phyloP scores from a whole-genome alignment of 805 yeast species.

The Metschnikowia anglica region DNA sequence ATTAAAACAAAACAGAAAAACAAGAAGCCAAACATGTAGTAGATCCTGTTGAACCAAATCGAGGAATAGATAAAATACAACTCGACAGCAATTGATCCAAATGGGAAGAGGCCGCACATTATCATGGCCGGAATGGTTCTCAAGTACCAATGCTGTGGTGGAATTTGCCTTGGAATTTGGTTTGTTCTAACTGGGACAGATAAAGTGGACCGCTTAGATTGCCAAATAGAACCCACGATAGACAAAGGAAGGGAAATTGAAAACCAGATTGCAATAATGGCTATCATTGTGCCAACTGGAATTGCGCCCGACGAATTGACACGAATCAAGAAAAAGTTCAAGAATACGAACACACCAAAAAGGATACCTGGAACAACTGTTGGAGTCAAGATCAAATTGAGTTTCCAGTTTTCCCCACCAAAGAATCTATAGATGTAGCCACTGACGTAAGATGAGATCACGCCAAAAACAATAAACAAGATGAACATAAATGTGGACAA shows the following conservation, averaged over 20 bases:
- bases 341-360: constrained; percentile 59
- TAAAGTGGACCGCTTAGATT: constrained; percentile 58
- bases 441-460: constrained; percentile 83
- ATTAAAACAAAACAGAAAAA: constrained; percentile 84
- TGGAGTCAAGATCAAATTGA: constrained; percentile 81
- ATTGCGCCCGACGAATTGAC: constrained; percentile 91
- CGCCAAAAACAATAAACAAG: constrained; percentile 76
- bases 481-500: constrained; percentile 87
- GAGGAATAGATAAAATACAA: constrained; percentile 89
- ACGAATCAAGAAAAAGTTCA: constrained; percentile 79
- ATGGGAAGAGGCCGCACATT: constrained; percentile 88
- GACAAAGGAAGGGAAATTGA: constrained; percentile 82
- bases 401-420: constrained; percentile 90
- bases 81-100: constrained; percentile 92
- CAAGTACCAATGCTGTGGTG: constrained; percentile 83
- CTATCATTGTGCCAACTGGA: constrained; percentile 85
- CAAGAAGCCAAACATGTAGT: constrained; percentile 96
- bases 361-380: constrained; percentile 77
- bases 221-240: constrained; percentile 75
- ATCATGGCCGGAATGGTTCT: constrained; percentile 64
- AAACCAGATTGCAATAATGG: constrained; percentile 82
- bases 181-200: constrained; percentile 84
- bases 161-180: constrained; percentile 96
- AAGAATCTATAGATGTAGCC: constrained; percentile 82
- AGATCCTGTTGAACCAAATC: constrained; percentile 89